These are phyloP conservation scores for Oenanthe sinensis DNA, from an alignment of 129 eudicot species.

Conservation along the genomic window DNA sequence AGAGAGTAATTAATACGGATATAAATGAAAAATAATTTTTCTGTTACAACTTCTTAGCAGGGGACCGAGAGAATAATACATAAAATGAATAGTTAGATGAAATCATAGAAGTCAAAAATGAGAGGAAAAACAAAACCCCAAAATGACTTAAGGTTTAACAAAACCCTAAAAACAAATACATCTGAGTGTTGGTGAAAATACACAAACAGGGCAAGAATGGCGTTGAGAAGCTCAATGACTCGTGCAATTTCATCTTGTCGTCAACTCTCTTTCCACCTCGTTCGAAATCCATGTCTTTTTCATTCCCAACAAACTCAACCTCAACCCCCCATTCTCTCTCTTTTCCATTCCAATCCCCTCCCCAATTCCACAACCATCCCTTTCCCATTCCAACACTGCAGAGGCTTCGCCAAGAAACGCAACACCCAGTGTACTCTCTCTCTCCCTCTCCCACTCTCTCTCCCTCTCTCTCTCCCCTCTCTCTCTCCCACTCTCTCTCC, in stretches of 20 bases:
- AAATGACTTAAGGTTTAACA: neutral
- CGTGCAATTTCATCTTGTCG: constrained; percentile 40
- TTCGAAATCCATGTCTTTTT: constrained; percentile 7
- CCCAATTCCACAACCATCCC: constrained; percentile 25
- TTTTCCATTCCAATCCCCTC: constrained; percentile 16
- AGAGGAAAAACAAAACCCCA: too few species aligned
- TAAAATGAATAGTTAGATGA: too few species aligned
- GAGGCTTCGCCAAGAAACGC: constrained; percentile 73
- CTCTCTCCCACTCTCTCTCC: too few species aligned
- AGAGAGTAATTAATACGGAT: too few species aligned
- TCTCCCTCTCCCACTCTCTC: too few species aligned
- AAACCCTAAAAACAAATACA: constrained; percentile 6
- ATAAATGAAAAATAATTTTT: too few species aligned
- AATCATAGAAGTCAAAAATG: too few species aligned
- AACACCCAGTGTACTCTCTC: constrained; percentile 27
- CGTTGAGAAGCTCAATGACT: constrained; percentile 27
- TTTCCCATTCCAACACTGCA: constrained; percentile 32
- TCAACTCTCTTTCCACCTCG: constrained; percentile 16
- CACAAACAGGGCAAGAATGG: constrained; percentile 18
- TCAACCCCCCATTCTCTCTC: constrained; percentile 20
- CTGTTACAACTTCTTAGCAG: too few species aligned
- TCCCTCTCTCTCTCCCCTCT: too few species aligned
- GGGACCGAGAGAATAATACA: too few species aligned
- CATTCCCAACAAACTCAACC: constrained; percentile 7
- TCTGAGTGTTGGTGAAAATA: neutral